Evolutionary conservation across 2,329 filamentous ascomycete species (phyloP).

Genomic region (Bipolaris sorokiniana): DNA sequence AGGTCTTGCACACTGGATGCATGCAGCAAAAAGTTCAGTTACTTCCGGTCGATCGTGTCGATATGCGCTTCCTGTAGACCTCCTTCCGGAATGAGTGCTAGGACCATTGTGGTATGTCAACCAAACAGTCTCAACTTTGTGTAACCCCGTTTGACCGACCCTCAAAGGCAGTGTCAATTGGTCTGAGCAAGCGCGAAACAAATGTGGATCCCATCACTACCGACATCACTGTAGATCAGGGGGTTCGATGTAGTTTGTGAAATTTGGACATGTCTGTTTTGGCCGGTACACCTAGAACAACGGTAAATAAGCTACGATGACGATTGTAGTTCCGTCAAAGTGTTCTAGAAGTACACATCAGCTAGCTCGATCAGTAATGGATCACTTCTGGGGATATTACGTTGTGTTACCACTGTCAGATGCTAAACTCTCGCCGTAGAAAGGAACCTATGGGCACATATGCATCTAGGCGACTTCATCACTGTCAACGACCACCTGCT

Average conservation of each 20-base stretch:
- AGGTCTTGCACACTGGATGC: conserved; percentile 35
- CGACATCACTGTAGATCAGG: conserved; percentile 21
- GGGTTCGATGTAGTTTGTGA: conserved; percentile 16
- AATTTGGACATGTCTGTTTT: conserved; percentile 23
- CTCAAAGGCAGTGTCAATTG: conserved; percentile 26
- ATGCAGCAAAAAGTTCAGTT: conserved; percentile 41
- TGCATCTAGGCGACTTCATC: conserved; percentile 1
- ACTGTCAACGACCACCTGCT: background rate
- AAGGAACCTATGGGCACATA: conserved; percentile 1
- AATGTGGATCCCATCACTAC: conserved; percentile 5
- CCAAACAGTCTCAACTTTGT: conserved; percentile 36
- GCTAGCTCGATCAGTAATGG: background rate
- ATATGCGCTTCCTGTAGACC: conserved; percentile 21
- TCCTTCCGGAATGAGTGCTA: conserved; percentile 38
- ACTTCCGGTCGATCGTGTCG: conserved; percentile 41
- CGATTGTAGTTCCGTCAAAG: background rate
- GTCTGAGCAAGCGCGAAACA: conserved; percentile 24
- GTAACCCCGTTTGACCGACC: conserved; percentile 28
- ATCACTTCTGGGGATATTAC: conserved; percentile 1
- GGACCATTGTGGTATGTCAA: conserved; percentile 26
- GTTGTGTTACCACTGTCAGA: background rate
- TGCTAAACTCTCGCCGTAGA: background rate
- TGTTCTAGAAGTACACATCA: background rate
- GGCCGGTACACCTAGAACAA: conserved; percentile 20
- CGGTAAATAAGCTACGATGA: conserved; percentile 17